A percentile compares a stretch with the other conserved stretches of the same genome.
These are phyloP conservation scores for Colletotrichum gigasporum DNA, from an alignment of 2,329 filamentous ascomycete species.

Conservation along the genomic window DNA sequence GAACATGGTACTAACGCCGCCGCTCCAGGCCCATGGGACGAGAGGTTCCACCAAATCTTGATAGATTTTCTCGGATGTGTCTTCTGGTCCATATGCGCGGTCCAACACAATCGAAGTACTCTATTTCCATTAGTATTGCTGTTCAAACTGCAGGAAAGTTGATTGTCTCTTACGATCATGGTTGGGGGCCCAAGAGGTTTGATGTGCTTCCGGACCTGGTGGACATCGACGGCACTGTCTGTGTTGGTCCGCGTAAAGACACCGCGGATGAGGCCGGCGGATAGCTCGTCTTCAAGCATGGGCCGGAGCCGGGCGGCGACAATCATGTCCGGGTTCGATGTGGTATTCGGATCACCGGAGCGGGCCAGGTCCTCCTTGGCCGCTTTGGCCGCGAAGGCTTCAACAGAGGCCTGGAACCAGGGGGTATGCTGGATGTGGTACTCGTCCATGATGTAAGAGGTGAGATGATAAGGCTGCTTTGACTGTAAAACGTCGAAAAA, in stretches of 20 bases:
- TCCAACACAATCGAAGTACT: conserved; percentile 47
- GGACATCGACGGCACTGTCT: conserved; percentile 43
- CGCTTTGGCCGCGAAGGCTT: conserved; percentile 7
- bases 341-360: not conserved
- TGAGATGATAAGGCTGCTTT: no score
- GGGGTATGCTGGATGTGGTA: conserved; percentile 18
- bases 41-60: conserved; percentile 49
- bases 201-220: conserved; percentile 46
- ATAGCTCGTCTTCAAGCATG: conserved; percentile 44
- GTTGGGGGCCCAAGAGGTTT: conserved; percentile 39
- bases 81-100: conserved; percentile 44
- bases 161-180: conserved; percentile 40
- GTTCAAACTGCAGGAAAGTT: no score
- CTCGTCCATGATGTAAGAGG: not conserved
- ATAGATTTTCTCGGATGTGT: conserved; percentile 52
- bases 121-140: conserved; percentile 33
- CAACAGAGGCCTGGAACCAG: conserved; percentile 15
- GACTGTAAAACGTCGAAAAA: no score
- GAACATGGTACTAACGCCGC: conserved; percentile 58
- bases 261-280: conserved; percentile 39
- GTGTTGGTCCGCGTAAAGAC: conserved; percentile 37
- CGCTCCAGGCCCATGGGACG: conserved; percentile 55
- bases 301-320: conserved; percentile 49
- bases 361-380: not conserved
- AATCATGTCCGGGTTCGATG: conserved; percentile 39